Evolutionary conservation across 495 filamentous ascomycete genomes (phyloP).

Genomic region (Haplographium delicatum): DNA sequence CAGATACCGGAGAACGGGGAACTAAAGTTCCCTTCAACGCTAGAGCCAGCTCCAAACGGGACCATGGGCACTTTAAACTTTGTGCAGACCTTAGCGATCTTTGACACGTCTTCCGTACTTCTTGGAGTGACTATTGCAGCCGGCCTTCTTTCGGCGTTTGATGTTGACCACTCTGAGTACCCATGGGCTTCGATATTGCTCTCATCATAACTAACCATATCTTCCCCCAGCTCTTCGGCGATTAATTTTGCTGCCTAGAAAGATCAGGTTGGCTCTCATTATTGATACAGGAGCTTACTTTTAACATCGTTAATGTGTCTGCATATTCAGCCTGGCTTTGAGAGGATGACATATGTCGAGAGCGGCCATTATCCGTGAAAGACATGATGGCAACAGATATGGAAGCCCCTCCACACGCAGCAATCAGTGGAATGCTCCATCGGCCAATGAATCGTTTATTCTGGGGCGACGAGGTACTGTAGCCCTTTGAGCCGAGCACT

Average conservation of each 20-base stretch:
- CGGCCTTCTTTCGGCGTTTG: constrained; percentile 69
- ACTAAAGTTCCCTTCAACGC: constrained; percentile 82
- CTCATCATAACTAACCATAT: constrained; percentile 73
- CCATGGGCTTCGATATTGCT: constrained; percentile 79
- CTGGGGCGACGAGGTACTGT: no score
- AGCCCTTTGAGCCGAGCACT: no score
- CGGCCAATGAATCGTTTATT: no score
- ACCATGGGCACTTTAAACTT: constrained; percentile 81
- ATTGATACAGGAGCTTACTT: no score
- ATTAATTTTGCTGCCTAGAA: constrained; percentile 59
- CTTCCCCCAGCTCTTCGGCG: constrained; percentile 47
- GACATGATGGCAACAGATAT: no score
- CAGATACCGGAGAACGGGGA: constrained; percentile 78
- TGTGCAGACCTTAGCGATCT: constrained; percentile 73
- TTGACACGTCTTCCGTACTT: constrained; percentile 72
- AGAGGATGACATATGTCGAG: no score
- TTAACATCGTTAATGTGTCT: no score
- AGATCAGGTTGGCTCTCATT: no score
- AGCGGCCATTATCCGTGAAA: no score
- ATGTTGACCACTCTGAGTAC: constrained; percentile 82
- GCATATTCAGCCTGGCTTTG: no score
- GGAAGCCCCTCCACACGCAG: no score
- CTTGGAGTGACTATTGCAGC: constrained; percentile 76
- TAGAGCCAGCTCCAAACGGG: constrained; percentile 72
- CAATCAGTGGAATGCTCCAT: no score